phyloP scores from a whole-genome alignment of 768 basidiomycete genomes.

The Mrakia gelida region DNA sequence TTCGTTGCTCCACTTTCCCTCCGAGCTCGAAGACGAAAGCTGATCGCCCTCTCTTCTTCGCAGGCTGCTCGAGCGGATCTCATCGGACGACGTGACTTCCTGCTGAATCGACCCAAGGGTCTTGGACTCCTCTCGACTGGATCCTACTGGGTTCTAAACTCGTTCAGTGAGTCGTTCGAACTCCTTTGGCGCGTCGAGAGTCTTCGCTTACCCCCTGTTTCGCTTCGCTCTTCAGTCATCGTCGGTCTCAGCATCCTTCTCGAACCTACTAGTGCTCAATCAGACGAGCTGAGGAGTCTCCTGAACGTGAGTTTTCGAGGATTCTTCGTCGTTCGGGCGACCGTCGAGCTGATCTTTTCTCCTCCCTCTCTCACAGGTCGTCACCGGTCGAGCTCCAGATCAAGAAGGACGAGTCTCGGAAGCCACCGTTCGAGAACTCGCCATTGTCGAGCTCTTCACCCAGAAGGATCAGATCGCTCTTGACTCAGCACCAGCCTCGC shows the following conservation, averaged over 20 bases:
- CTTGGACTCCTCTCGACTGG: conserved; percentile 21
- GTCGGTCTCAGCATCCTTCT: conserved; percentile 28
- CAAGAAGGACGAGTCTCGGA: conserved; percentile 42
- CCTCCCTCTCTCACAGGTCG: conserved; percentile 42
- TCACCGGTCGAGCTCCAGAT: conserved; percentile 44
- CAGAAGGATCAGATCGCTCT: conserved; percentile 38
- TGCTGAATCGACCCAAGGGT: conserved; percentile 42
- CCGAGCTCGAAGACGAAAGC: not conserved
- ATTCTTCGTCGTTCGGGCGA: too few species aligned
- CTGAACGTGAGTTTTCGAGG: conserved; percentile 11
- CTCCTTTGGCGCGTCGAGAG: not conserved
- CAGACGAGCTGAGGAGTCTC: conserved; percentile 26
- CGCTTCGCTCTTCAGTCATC: too few species aligned
- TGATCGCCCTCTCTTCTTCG: not conserved
- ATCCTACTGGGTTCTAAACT: conserved; percentile 31
- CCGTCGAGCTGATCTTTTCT: not conserved
- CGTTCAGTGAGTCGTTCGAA: conserved; percentile 17
- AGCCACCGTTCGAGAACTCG: conserved; percentile 46
- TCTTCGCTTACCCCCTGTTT: too few species aligned
- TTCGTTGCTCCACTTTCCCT: not conserved
- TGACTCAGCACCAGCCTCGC: conserved; percentile 9
- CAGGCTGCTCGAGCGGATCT: conserved; percentile 45
- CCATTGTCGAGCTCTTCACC: conserved; percentile 46
- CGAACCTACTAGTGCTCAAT: conserved; percentile 20
- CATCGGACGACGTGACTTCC: conserved; percentile 43